Evolutionary conservation across 2,329 filamentous ascomycete genomes (phyloP).

Genomic region (Fusarium pseudonygamai): DNA sequence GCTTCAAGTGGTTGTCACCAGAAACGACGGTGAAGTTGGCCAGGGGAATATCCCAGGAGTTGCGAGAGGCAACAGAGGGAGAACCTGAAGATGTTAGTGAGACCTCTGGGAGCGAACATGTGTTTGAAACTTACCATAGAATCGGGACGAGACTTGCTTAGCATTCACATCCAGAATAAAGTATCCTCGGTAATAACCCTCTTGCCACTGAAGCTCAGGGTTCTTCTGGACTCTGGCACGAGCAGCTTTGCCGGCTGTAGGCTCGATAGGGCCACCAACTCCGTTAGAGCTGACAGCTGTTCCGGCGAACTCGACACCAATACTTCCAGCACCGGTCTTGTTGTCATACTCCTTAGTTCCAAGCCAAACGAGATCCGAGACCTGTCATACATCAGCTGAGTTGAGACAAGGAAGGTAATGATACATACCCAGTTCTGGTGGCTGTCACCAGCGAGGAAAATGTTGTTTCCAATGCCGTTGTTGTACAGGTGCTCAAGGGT

Average conservation of each 20-base stretch:
- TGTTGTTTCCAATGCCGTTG: constrained; percentile 76
- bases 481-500: constrained; percentile 73
- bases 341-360: constrained; percentile 63
- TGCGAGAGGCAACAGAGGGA: constrained; percentile 67
- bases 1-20: constrained; percentile 66
- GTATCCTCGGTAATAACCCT: constrained; percentile 79
- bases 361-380: constrained; percentile 65
- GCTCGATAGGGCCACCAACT: constrained; percentile 53
- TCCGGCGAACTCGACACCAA: constrained; percentile 73
- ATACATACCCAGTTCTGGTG: constrained; percentile 53
- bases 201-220: constrained; percentile 75
- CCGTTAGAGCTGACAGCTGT: constrained; percentile 62
- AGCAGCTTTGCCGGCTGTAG: constrained; percentile 47
- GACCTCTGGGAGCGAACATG: rapidly evolving
- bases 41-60: constrained; percentile 71
- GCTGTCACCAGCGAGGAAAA: constrained; percentile 76
- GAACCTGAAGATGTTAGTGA: constrained; percentile 23
- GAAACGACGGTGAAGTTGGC: constrained; percentile 75
- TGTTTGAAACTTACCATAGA: constrained; percentile 58
- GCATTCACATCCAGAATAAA: constrained; percentile 69
- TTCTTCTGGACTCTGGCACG: constrained; percentile 55
- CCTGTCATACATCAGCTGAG: constrained; percentile 54
- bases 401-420: rapidly evolving
- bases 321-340: constrained; percentile 61
- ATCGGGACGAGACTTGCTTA: constrained; percentile 68